phyloP scores from a whole-genome alignment of 257 asterid genomes.

The Thymus quinquecostatus region DNA sequence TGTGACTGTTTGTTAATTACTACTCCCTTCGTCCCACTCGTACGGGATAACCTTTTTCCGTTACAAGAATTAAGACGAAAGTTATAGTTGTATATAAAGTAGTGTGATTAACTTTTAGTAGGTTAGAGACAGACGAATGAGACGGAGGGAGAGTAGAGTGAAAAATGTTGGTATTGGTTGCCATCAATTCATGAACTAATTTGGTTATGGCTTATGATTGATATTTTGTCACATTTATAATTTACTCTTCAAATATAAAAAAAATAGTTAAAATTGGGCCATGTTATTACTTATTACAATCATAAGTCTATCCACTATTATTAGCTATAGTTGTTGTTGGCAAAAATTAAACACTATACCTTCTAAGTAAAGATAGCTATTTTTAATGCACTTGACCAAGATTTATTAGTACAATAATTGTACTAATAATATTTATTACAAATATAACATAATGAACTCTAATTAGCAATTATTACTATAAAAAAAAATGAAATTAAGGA shows the following conservation, averaged over 20 bases:
- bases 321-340: neutral
- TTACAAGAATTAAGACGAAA: too few species aligned
- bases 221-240: slow-evolving; percentile 5
- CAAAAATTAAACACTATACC: neutral
- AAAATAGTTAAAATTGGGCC: neutral
- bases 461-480: neutral
- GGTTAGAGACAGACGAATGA: too few species aligned
- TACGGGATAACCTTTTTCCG: too few species aligned
- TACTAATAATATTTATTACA: neutral
- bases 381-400: too few species aligned
- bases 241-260: neutral
- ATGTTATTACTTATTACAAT: neutral
- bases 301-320: neutral
- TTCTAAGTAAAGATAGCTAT: too few species aligned
- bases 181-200: neutral
- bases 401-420: too few species aligned
- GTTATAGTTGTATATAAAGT: too few species aligned
- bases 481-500: neutral
- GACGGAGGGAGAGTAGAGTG: too few species aligned
- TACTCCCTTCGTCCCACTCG: neutral
- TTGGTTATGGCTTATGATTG: neutral
- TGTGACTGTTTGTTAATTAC: neutral
- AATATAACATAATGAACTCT: neutral
- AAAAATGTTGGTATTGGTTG: neutral
- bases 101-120: too few species aligned